These are phyloP conservation scores for Bipolaris victoriae DNA, from an alignment of 2,329 filamentous ascomycete species.

Conservation along the genomic window DNA sequence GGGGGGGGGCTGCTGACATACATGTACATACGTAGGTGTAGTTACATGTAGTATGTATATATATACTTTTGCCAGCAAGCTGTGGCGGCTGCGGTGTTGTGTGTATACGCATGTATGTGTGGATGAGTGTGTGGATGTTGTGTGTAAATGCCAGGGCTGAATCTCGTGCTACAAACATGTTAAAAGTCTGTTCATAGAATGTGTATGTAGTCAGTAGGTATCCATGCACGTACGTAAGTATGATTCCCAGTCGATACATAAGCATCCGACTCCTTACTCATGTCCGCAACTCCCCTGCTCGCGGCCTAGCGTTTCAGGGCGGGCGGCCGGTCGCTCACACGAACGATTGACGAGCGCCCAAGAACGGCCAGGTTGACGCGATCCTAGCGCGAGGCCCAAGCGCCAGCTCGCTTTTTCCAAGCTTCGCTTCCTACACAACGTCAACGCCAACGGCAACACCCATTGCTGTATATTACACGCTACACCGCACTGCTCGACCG, in stretches of 20 bases:
- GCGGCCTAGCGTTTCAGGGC: conserved; percentile 25
- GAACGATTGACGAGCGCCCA: conserved; percentile 19
- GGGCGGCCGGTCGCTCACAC: conserved; percentile 13
- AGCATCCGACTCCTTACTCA: too few species aligned
- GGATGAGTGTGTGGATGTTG: neutral
- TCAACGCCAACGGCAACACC: conserved; percentile 2
- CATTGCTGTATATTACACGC: conserved; percentile 16
- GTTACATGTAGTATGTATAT: too few species aligned
- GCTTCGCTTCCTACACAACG: conserved; percentile 23
- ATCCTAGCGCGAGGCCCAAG: conserved; percentile 21
- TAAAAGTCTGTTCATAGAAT: neutral
- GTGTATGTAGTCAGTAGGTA: neutral
- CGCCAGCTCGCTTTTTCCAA: conserved; percentile 19
- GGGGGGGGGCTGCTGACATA: neutral
- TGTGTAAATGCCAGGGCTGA: too few species aligned
- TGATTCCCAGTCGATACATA: neutral
- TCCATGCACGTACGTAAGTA: neutral
- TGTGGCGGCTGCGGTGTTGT: neutral
- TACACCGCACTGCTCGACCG: conserved; percentile 26
- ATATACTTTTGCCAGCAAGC: neutral
- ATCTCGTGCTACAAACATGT: too few species aligned
- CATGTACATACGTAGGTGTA: neutral
- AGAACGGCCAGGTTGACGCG: conserved; percentile 13
- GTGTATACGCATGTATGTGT: neutral
- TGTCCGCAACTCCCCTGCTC: too few species aligned